These are phyloP conservation scores for Termitomyces sp. DNA, from an alignment of 768 basidiomycete species.

Conservation along the genomic window DNA sequence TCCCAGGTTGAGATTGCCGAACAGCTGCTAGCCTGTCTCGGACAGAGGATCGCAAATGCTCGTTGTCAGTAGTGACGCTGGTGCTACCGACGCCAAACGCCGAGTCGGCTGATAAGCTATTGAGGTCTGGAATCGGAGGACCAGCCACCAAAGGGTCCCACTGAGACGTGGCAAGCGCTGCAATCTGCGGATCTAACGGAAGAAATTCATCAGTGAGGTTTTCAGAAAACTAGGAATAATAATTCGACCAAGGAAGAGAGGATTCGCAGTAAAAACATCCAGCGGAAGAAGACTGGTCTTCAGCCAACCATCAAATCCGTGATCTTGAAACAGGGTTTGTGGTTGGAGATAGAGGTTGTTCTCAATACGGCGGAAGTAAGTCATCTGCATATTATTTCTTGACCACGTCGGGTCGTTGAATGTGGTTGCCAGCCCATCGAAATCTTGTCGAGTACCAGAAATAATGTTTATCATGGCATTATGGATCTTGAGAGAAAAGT, in stretches of 20 bases:
- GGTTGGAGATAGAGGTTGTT: conserved; percentile 14
- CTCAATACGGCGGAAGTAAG: conserved; percentile 24
- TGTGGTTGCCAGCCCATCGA: conserved; percentile 18
- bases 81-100: conserved; percentile 15
- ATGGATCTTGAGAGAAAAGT: conserved; percentile 16
- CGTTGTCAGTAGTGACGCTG: conserved; percentile 18
- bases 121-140: conserved; percentile 19
- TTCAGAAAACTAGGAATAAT: neutral
- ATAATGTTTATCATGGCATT: conserved; percentile 26
- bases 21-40: conserved; percentile 18
- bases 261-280: conserved; percentile 14
- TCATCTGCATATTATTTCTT: conserved; percentile 22
- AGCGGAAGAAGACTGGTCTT: conserved; percentile 19
- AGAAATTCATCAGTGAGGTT: neutral
- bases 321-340: conserved; percentile 12
- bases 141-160: conserved; percentile 7
- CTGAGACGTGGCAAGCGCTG: conserved; percentile 14
- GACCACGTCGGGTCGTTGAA: conserved; percentile 25
- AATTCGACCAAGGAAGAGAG: conserved; percentile 17
- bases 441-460: conserved; percentile 18
- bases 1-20: conserved; percentile 4
- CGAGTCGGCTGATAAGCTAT: conserved; percentile 14
- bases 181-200: conserved; percentile 18
- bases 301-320: conserved; percentile 26
- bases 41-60: conserved; percentile 21